Evolutionary conservation across 2,329 filamentous ascomycete genomes (phyloP), one percentile per base, ranked within the genome.

Genomic region (Penicillium sp.): DNA sequence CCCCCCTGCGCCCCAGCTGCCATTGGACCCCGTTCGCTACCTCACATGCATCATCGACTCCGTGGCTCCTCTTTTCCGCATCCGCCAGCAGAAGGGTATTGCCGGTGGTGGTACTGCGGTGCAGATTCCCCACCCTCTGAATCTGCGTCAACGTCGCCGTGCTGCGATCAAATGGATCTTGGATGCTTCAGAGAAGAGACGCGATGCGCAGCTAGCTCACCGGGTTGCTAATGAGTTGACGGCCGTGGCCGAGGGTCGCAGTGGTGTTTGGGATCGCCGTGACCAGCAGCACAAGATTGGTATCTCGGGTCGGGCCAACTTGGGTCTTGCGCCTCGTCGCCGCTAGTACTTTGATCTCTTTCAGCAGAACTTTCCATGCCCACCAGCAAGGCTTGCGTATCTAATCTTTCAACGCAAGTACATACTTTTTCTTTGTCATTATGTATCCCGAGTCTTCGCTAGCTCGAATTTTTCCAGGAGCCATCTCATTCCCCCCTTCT

Each of bases 21-120:
- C 93, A 3, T 81, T 95, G 29, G 88, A 96, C 69, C 93, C 93
- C 1, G 78, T 94, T 46, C 80, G 88, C 46, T 98, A 97, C 73
- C 83, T 98, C 41, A 88, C 86, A 9, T 78, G 94, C 29, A 90
- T 90, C 29, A 84, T 98, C 62, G 93, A 98, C 76, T 94, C 88
- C 8, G 85, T 98, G 25, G 88, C 90, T 1, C 93, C 93, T 8
- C 79, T 98, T 12, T 76, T 98, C 63, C 85, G 86, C 57, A 84
- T 98, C 63, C 81, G 83, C 46, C 79, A 80, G 52, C 80, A 89
- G 60, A 82, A 82, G 62, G 90, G 89, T 57, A 81, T 86, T 33
- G 88, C 86, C 1, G 91, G 91, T 71, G 93, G 93, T 74, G 93
- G 93, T 69, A 79, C 82, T 33, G 81, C 88, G 9, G 79, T 96